phyloP scores from a whole-genome alignment of 148 eudicot genomes.

The Cornus controversa region DNA sequence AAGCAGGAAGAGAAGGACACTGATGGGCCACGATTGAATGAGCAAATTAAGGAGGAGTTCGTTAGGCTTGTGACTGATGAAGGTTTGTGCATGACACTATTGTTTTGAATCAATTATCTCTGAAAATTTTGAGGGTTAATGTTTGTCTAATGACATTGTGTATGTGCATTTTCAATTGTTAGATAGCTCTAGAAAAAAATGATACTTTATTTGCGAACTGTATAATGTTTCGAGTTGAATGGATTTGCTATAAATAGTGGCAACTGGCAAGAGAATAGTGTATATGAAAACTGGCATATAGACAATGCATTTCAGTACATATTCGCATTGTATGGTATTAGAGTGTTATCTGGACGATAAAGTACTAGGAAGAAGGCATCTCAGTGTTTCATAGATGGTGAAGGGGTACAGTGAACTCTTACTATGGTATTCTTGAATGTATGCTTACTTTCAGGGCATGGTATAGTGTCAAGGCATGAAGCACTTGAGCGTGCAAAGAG shows the following conservation, averaged over 20 bases:
- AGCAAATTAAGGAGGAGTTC: slow-evolving; percentile 45
- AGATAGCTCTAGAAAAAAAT: neutral
- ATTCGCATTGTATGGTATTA: neutral
- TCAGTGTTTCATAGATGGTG: neutral
- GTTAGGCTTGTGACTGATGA: slow-evolving; percentile 72
- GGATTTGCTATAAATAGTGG: neutral
- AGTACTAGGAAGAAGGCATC: neutral
- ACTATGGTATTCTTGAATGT: neutral
- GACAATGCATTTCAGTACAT: neutral
- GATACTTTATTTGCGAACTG: neutral
- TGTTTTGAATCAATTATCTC: neutral
- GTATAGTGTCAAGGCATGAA: slow-evolving; percentile 44
- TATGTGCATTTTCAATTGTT: neutral
- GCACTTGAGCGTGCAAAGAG: slow-evolving; percentile 56
- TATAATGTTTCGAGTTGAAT: neutral
- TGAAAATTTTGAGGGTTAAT: neutral
- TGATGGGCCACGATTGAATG: slow-evolving; percentile 58
- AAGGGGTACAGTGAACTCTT: neutral
- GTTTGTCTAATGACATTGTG: neutral
- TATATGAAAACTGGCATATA: neutral
- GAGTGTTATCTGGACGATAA: neutral
- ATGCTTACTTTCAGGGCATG: slow-evolving; percentile 49
- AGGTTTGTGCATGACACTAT: slow-evolving; percentile 31
- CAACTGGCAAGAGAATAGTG: neutral
- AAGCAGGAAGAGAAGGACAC: slow-evolving; percentile 37